phyloP scores from a whole-genome alignment of 257 asterid species.

The Knoxia roxburghii region DNA sequence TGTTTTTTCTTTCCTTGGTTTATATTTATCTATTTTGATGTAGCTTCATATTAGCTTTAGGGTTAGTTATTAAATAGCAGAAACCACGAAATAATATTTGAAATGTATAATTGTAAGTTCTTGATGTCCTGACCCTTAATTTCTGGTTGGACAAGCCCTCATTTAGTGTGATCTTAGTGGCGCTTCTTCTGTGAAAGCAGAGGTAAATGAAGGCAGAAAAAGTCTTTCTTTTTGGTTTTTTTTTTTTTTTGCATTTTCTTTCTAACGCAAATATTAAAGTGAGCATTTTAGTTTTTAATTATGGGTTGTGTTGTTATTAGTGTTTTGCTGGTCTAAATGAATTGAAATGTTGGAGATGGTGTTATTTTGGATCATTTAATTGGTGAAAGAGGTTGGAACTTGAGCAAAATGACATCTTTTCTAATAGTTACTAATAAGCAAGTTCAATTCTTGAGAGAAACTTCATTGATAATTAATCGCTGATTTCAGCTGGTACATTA shows the following conservation, averaged over 20 bases:
- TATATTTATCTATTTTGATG: too few species aligned
- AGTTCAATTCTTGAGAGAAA: not conserved
- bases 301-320: not conserved
- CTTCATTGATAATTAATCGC: not conserved
- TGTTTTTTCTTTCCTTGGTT: too few species aligned
- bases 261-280: not conserved
- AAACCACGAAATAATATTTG: too few species aligned
- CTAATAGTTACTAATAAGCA: too few species aligned
- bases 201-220: slow-evolving; percentile 34
- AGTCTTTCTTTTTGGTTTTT: not conserved
- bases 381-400: too few species aligned
- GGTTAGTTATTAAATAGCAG: too few species aligned
- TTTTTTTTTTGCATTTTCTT: not conserved
- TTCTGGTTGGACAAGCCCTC: too few species aligned
- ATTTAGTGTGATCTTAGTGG: slow-evolving; percentile 99
- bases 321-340: not conserved
- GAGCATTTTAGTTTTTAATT: not conserved
- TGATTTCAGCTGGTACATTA: too few species aligned
- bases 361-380: not conserved
- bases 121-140: too few species aligned
- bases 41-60: too few species aligned
- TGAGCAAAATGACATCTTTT: too few species aligned
- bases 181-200: slow-evolving; percentile 81
- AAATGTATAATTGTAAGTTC: too few species aligned
- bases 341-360: not conserved